Evolutionary conservation across 805 yeast species (phyloP).

Genomic region (Myxozyma vanderwaltii): DNA sequence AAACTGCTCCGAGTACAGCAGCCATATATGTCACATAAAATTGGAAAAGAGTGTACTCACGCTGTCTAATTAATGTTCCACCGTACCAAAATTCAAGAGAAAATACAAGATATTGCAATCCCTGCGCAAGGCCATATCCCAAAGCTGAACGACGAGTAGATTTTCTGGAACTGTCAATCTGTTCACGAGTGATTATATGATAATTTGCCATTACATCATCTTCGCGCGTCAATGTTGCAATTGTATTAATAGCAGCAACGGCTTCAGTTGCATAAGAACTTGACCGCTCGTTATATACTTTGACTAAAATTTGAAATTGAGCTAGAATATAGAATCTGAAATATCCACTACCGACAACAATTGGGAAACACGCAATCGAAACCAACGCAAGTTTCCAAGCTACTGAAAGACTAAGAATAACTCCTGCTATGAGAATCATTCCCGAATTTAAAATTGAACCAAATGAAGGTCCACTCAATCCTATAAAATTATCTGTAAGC

Average conservation of each 20-base stretch:
- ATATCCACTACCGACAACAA: slow-evolving; percentile 45
- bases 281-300: slow-evolving; percentile 44
- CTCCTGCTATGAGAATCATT: slow-evolving; percentile 43
- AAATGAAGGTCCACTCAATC: slow-evolving; percentile 39
- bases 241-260: slow-evolving; percentile 47
- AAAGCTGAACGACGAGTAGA: slow-evolving; percentile 36
- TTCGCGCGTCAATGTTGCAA: slow-evolving; percentile 48
- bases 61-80: slow-evolving; percentile 41
- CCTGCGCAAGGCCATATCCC: slow-evolving; percentile 45
- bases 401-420: slow-evolving; percentile 45
- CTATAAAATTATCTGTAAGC: no score
- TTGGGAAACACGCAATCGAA: slow-evolving; percentile 43
- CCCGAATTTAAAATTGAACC: slow-evolving; percentile 41
- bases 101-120: slow-evolving; percentile 45
- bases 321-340: slow-evolving; percentile 43
- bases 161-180: slow-evolving; percentile 42
- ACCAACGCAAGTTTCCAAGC: slow-evolving; percentile 49
- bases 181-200: slow-evolving; percentile 17
- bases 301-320: slow-evolving; percentile 42
- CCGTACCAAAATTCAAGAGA: slow-evolving; percentile 51
- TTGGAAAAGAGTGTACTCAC: slow-evolving; percentile 38
- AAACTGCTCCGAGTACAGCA: slow-evolving; percentile 47
- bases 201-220: slow-evolving; percentile 43
- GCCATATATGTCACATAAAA: slow-evolving; percentile 47
- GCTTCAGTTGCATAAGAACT: slow-evolving; percentile 48